A percentile compares a stretch with the other conserved stretches of the same genome.
Conservation (phyloP, 2,329 filamentous ascomycete genomes). For the Anthostomella pinea region DNA sequence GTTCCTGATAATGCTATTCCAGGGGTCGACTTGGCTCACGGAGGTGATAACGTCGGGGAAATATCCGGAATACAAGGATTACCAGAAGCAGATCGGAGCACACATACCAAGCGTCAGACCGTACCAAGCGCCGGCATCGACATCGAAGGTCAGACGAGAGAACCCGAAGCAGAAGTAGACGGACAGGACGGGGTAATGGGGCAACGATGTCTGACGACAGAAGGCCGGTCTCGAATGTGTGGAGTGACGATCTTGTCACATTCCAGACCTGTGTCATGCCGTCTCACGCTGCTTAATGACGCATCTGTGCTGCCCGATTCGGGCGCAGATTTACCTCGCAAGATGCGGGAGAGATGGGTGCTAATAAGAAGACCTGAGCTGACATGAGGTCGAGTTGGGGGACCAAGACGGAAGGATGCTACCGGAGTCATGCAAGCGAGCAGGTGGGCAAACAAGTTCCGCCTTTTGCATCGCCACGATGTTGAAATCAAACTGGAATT, state of each 20-base stretch:
- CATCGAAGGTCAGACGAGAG: conserved; percentile 45
- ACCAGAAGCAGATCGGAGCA: conserved; percentile 78
- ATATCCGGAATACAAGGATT: conserved; percentile 83
- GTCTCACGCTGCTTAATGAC: not conserved
- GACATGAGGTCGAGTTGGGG: no score
- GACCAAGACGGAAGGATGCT: no score
- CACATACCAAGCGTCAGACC: conserved; percentile 66
- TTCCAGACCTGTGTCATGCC: no score
- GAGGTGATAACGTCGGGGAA: conserved; percentile 77
- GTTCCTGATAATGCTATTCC: conserved; percentile 76
- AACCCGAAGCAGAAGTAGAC: conserved; percentile 39
- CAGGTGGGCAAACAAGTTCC: no score
- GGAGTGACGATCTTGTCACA: no score
- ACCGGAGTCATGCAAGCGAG: no score
- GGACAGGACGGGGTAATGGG: not conserved
- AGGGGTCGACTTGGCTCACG: conserved; percentile 83
- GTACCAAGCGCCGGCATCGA: conserved; percentile 40
- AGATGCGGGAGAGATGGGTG: no score
- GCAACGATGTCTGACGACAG: not conserved
- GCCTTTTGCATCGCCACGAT: no score
- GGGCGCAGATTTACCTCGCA: no score
- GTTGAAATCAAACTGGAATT: no score
- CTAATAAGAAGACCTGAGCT: no score
- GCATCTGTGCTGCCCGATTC: not conserved
- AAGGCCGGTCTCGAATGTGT: no score